Conservation (phyloP, 169 alveolate genomes). For the Eimeria praecox region DNA sequence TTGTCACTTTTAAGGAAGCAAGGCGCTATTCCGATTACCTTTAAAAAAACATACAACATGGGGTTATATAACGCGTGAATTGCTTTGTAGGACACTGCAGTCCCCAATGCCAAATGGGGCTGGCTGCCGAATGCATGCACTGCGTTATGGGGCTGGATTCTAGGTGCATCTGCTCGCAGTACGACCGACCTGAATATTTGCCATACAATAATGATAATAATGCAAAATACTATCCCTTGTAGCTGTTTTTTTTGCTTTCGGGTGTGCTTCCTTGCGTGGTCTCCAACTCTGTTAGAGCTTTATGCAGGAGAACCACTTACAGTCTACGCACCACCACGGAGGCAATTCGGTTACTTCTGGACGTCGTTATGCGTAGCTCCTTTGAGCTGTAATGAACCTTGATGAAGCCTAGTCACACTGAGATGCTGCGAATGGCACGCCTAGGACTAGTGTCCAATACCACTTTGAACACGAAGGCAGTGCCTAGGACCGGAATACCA, state of each 20-base stretch:
- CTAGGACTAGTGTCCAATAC: background rate
- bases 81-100: background rate
- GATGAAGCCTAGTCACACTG: background rate
- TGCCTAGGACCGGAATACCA: background rate
- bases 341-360: background rate
- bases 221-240: background rate
- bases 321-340: background rate
- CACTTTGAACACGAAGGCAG: background rate
- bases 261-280: background rate
- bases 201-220: background rate
- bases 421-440: background rate
- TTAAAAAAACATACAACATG: background rate
- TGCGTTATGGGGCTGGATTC: slow-evolving; percentile 51
- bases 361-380: background rate
- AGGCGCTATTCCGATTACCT: background rate
- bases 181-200: background rate
- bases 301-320: background rate
- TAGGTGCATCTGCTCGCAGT: slow-evolving; percentile 34
- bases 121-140: slow-evolving; percentile 41
- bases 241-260: background rate
- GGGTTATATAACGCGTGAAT: background rate
- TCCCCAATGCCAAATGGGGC: background rate
- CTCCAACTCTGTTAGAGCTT: background rate
- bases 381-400: background rate
- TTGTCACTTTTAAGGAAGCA: background rate